A percentile compares a stretch with the other conserved stretches of the same genome.
Evolutionary conservation across 352 stramenopile genomes (phyloP).

Genomic region (Phytophthora uliginosa): DNA sequence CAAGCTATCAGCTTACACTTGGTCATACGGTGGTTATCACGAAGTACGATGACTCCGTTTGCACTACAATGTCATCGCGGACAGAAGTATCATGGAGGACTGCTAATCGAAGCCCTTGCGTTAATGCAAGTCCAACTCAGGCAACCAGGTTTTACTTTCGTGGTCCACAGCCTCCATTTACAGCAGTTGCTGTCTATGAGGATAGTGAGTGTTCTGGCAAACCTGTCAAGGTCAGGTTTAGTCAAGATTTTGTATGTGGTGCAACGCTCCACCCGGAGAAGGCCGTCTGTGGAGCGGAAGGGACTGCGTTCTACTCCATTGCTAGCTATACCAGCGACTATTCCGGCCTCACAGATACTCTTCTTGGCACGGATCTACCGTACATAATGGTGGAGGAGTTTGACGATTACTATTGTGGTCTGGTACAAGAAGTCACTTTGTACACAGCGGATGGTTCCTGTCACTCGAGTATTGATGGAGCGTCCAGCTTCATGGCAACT

Average conservation of each 20-base stretch:
- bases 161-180: slow-evolving; percentile 2
- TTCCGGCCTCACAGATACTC: not conserved
- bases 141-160: slow-evolving; percentile 2
- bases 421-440: slow-evolving; percentile 1
- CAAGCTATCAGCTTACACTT: slow-evolving; percentile 11
- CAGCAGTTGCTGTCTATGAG: slow-evolving; percentile 6
- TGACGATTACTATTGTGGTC: slow-evolving; percentile 1
- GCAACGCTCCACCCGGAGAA: slow-evolving; percentile 2
- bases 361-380: slow-evolving; percentile 4
- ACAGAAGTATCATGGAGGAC: slow-evolving; percentile 1
- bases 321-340: slow-evolving; percentile 7
- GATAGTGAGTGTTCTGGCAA: slow-evolving; percentile 5
- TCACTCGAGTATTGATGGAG: slow-evolving; percentile 11
- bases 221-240: slow-evolving; percentile 9
- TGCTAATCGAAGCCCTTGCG: not conserved
- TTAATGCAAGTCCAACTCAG: not conserved
- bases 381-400: slow-evolving; percentile 20
- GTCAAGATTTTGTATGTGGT: slow-evolving; percentile 14
- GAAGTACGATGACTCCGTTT: slow-evolving; percentile 1
- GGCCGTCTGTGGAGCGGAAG: not conserved
- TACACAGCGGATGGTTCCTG: slow-evolving; percentile 11
- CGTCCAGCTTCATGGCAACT: slow-evolving; percentile 16
- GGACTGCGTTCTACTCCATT: slow-evolving; percentile 4
- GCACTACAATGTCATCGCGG: not conserved
- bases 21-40: slow-evolving; percentile 3